phyloP scores from a whole-genome alignment of 108 stramenopile genomes.

The Seminavis robusta region DNA sequence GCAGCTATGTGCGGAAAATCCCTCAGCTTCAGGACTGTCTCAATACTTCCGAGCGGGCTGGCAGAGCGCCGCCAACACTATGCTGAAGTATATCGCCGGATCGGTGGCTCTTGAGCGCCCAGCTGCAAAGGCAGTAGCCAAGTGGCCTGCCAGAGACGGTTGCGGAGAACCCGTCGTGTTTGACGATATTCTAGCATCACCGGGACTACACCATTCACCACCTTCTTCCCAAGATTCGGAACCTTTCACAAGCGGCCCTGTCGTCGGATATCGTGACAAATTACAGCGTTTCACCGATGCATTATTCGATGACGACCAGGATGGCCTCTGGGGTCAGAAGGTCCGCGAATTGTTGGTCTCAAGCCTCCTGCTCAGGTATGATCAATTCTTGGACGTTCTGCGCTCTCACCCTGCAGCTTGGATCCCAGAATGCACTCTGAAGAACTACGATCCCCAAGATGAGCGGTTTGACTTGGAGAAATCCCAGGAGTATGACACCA shows the following conservation, averaged over 20 bases:
- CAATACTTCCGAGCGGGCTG: too few relatives aligned
- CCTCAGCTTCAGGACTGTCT: too few relatives aligned
- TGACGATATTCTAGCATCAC: not conserved
- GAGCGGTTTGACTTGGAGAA: not conserved
- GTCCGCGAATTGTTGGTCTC: constrained; percentile 2
- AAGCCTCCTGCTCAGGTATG: not conserved
- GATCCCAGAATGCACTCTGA: not conserved
- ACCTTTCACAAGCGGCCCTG: not conserved
- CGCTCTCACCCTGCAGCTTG: not conserved
- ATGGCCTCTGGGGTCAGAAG: not conserved
- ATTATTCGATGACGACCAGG: not conserved
- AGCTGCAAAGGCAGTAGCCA: not conserved
- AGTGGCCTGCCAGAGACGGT: not conserved
- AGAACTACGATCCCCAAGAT: too few relatives aligned
- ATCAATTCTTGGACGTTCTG: constrained; percentile 1
- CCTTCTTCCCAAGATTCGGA: not conserved
- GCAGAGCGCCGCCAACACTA: too few relatives aligned
- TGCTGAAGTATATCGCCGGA: not conserved
- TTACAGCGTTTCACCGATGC: not conserved
- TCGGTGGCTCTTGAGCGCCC: not conserved
- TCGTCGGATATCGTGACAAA: too few relatives aligned
- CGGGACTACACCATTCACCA: not conserved
- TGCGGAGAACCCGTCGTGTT: not conserved
- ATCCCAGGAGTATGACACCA: not conserved
- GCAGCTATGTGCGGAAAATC: not conserved